Percentiles rank a stretch among this genome's conserved stretches.
phyloP scores from a whole-genome alignment of 1,284 basidiomycete species.

The Termitomyces sp. region DNA sequence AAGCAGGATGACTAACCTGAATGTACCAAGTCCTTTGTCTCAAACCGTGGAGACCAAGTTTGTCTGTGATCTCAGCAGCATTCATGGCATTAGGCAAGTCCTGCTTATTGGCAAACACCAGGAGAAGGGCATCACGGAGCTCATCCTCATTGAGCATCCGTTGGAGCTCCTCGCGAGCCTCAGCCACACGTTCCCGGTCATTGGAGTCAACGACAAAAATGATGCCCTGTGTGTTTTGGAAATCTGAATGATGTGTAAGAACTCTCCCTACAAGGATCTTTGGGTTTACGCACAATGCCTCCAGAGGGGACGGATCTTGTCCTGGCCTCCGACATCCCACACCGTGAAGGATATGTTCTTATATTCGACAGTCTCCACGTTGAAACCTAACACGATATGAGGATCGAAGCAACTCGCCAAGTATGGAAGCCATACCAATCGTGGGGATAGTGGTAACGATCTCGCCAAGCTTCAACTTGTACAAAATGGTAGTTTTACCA shows the following conservation, averaged over 20 bases:
- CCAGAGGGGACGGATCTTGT: conserved; percentile 99
- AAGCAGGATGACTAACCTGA: conserved; percentile 56
- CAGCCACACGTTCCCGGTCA: conserved; percentile 98
- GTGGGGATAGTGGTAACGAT: conserved; percentile 99
- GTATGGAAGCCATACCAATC: conserved; percentile 68
- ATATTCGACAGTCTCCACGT: conserved; percentile 99
- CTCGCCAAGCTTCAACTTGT: conserved; percentile 98
- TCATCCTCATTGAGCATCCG: conserved; percentile 99
- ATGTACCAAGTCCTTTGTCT: conserved; percentile 99
- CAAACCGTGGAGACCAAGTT: conserved; percentile 96
- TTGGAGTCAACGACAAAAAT: conserved; percentile 99
- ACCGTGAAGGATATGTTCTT: conserved; percentile 99
- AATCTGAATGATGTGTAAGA: conserved; percentile 57
- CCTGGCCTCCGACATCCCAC: conserved; percentile 99
- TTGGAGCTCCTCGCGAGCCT: conserved; percentile 98
- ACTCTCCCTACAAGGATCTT: conserved; percentile 10
- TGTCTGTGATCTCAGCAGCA: conserved; percentile 99
- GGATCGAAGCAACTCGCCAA: conserved; percentile 12
- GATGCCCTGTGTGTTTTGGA: conserved; percentile 99
- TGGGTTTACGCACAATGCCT: conserved; percentile 81
- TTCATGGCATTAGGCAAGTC: conserved; percentile 99
- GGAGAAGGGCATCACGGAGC: conserved; percentile 95
- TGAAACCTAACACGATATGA: conserved; percentile 69
- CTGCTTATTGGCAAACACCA: conserved; percentile 99
- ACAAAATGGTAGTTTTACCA: conserved; percentile 97